phyloP scores from a whole-genome alignment of 176 grass and related monocot genomes.

The Pontederia crassipes region DNA sequence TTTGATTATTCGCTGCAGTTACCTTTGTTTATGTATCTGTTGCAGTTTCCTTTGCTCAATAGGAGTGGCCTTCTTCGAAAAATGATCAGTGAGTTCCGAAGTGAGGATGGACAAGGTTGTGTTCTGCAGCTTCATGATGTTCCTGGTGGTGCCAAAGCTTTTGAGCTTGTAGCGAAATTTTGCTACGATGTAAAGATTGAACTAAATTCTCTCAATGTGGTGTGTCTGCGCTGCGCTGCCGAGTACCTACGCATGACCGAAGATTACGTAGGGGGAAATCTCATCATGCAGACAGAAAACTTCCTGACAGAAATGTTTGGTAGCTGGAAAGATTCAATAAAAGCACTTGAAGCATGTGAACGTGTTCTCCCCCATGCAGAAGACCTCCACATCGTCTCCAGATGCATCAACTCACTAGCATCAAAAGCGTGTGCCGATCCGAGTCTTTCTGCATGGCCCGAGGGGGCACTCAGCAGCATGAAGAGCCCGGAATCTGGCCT shows the following conservation, averaged over 20 bases:
- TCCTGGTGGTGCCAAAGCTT: slow-evolving; percentile 77
- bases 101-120: slow-evolving; percentile 36
- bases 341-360: slow-evolving; percentile 70
- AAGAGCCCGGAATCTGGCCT: slow-evolving; percentile 18
- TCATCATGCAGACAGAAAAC: slow-evolving; percentile 59
- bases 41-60: slow-evolving; percentile 78
- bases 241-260: slow-evolving; percentile 78
- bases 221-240: slow-evolving; percentile 58
- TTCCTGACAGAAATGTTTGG: slow-evolving; percentile 49
- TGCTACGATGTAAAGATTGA: slow-evolving; percentile 83
- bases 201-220: slow-evolving; percentile 62
- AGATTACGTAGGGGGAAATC: slow-evolving; percentile 67
- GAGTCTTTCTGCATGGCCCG: background rate
- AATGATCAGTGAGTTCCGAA: slow-evolving; percentile 46
- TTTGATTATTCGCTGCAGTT: background rate
- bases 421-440: slow-evolving; percentile 26
- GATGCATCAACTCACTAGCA: slow-evolving; percentile 67
- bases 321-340: slow-evolving; percentile 78
- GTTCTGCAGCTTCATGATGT: slow-evolving; percentile 60
- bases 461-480: slow-evolving; percentile 3
- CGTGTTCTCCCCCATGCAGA: slow-evolving; percentile 45
- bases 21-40: background rate
- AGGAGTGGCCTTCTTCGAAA: slow-evolving; percentile 61
- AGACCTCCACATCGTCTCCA: slow-evolving; percentile 52
- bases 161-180: slow-evolving; percentile 68